A percentile compares a stretch with the other conserved stretches of the same genome.
These are phyloP conservation scores for Phaffia australis DNA, from an alignment of 768 basidiomycete species.

Conservation along the genomic window DNA sequence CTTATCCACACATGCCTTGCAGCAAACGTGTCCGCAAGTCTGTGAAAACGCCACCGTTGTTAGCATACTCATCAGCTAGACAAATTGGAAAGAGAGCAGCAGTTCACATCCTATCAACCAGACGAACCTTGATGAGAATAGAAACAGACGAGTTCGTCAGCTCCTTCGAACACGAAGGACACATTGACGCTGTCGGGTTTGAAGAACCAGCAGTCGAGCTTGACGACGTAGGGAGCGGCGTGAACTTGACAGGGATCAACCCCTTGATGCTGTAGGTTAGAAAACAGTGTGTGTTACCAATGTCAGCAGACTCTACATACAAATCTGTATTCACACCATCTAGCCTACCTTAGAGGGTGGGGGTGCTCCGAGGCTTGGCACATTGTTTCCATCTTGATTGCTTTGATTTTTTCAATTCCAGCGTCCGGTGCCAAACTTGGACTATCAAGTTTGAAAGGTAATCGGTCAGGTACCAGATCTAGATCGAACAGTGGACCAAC, in stretches of 20 bases:
- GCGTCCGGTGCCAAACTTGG: constrained; percentile 58
- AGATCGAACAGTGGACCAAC: neutral
- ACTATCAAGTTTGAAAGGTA: constrained; percentile 21
- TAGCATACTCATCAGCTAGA: neutral
- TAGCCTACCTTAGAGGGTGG: constrained; percentile 62
- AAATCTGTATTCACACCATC: neutral
- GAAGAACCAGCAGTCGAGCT: constrained; percentile 27
- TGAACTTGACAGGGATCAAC: constrained; percentile 69
- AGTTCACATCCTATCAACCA: neutral
- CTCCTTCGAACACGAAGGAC: constrained; percentile 74
- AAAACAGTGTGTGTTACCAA: constrained; percentile 18
- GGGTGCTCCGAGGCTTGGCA: constrained; percentile 71
- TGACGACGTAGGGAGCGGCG: constrained; percentile 39
- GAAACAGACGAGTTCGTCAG: constrained; percentile 58
- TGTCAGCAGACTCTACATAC: neutral
- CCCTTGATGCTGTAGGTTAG: constrained; percentile 56
- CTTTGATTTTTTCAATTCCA: constrained; percentile 51
- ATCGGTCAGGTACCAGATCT: neutral
- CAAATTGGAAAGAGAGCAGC: neutral
- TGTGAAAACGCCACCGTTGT: constrained; percentile 29
- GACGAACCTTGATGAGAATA: constrained; percentile 26
- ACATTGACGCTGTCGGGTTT: constrained; percentile 50
- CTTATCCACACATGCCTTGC: constrained; percentile 80
- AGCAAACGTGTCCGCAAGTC: constrained; percentile 81
- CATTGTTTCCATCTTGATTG: constrained; percentile 76